Percentiles rank a stretch among this genome's conserved stretches.
phyloP scores from a whole-genome alignment of 2,329 filamentous ascomycete species.

The Zymoseptoria passerinii region DNA sequence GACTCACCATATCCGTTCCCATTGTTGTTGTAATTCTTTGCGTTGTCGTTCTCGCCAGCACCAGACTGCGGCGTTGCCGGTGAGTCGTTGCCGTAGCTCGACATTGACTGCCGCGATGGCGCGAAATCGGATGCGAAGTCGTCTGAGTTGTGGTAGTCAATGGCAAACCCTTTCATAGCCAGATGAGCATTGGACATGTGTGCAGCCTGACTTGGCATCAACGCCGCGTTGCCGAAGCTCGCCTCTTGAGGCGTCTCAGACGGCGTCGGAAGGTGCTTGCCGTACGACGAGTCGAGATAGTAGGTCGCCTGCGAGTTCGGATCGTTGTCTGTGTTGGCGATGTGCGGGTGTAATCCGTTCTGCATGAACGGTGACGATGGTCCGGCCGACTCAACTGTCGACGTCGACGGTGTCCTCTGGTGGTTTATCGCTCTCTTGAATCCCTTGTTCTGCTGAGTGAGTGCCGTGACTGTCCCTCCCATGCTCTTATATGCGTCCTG shows the following conservation, averaged over 20 bases:
- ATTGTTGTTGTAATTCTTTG: constrained; percentile 44
- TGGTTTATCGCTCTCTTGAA: constrained; percentile 22
- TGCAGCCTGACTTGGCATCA: constrained; percentile 24
- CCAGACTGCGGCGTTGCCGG: constrained; percentile 50
- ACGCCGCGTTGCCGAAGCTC: constrained; percentile 34
- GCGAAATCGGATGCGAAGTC: constrained; percentile 45
- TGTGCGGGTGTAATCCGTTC: constrained; percentile 31
- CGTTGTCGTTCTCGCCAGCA: constrained; percentile 45
- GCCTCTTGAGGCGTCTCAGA: constrained; percentile 47
- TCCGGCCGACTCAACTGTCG: constrained; percentile 37
- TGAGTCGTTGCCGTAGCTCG: constrained; percentile 52
- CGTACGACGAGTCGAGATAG: constrained; percentile 35
- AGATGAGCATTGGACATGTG: constrained; percentile 44
- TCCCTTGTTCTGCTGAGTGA: constrained; percentile 9
- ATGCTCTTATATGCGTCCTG: constrained; percentile 19
- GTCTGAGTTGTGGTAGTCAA: constrained; percentile 45
- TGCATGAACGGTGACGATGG: constrained; percentile 38
- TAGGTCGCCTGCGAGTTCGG: constrained; percentile 33
- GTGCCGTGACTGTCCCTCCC: constrained; percentile 16
- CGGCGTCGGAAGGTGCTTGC: constrained; percentile 49
- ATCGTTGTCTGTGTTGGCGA: constrained; percentile 38
- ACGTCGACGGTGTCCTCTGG: constrained; percentile 30
- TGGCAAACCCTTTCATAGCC: constrained; percentile 51
- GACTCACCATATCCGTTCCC: constrained; percentile 46
- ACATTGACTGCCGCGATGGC: constrained; percentile 50